phyloP scores from a whole-genome alignment of 2,329 filamentous ascomycete species.

The Aspergillus pseudoterreus region DNA sequence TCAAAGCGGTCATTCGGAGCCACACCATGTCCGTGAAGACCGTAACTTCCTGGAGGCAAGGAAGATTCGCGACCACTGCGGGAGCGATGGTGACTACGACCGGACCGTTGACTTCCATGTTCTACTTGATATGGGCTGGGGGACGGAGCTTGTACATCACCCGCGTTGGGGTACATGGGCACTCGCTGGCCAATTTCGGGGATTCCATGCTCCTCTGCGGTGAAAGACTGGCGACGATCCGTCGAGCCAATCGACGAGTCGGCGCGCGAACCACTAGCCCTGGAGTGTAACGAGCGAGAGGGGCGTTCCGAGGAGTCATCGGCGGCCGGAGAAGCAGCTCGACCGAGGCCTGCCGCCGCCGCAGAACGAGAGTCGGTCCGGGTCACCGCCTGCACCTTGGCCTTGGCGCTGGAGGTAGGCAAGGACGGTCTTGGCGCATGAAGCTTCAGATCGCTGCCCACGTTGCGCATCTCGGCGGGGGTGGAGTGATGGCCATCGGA shows the following conservation, averaged over 20 bases:
- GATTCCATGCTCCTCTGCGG: conserved; percentile 80
- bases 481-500: conserved; percentile 44
- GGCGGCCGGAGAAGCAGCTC: conserved; percentile 45
- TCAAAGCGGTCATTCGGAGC: conserved; percentile 76
- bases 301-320: conserved; percentile 51
- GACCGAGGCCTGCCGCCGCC: conserved; percentile 78
- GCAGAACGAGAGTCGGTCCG: conserved; percentile 87
- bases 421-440: conserved; percentile 86
- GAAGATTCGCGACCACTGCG: conserved; percentile 68
- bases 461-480: conserved; percentile 71
- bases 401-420: conserved; percentile 74
- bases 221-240: conserved; percentile 54
- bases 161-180: conserved; percentile 87
- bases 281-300: conserved; percentile 57
- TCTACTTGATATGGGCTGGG: conserved; percentile 57
- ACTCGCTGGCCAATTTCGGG: conserved; percentile 90
- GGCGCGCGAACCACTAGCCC: conserved; percentile 55
- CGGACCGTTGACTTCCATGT: conserved; percentile 40
- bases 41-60: conserved; percentile 83
- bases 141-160: conserved; percentile 93
- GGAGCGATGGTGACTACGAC: conserved; percentile 64
- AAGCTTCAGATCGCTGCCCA: conserved; percentile 77
- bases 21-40: conserved; percentile 82
- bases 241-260: conserved; percentile 45
- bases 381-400: conserved; percentile 78